A percentile compares a stretch with the other conserved stretches of the same genome.
Conservation (phyloP, 495 filamentous ascomycete genomes). For the Darksidea phi region DNA sequence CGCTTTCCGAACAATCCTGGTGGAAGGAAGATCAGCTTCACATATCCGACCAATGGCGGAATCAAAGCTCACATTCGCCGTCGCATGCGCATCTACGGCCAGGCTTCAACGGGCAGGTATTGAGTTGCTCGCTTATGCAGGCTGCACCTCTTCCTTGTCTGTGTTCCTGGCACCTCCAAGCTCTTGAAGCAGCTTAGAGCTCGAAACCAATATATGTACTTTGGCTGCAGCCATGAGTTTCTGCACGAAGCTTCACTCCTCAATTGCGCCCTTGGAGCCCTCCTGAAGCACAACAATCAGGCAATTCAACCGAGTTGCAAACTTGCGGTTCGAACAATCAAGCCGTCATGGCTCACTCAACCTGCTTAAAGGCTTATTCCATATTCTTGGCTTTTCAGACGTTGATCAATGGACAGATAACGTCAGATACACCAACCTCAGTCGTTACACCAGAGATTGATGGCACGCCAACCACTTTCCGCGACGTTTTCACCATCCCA, state of each 20-base stretch:
- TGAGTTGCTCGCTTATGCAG: constrained; percentile 30
- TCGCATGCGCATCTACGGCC: background rate
- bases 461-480: constrained; percentile 23
- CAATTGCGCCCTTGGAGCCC: too few relatives aligned
- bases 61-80: background rate
- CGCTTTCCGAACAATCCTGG: too few relatives aligned
- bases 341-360: constrained; percentile 21
- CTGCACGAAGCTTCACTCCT: too few relatives aligned
- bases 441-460: background rate
- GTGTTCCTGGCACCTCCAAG: constrained; percentile 2
- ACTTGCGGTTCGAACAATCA: background rate
- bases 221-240: background rate
- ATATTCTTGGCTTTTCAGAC: constrained; percentile 6
- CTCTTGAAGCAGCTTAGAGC: background rate
- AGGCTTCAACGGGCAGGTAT: constrained; percentile 5
- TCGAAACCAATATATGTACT: background rate
- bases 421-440: constrained; percentile 10
- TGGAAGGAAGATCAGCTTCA: too few relatives aligned
- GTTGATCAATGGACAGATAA: constrained; percentile 24
- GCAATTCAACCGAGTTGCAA: background rate
- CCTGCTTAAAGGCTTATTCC: constrained; percentile 6
- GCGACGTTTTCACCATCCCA: constrained; percentile 55
- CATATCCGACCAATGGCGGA: too few relatives aligned
- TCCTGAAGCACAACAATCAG: too few relatives aligned
- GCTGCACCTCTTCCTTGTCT: constrained; percentile 16